Conservation (phyloP, 202 grass and related monocot genomes). For the Dendrocalamus latiflorus region DNA sequence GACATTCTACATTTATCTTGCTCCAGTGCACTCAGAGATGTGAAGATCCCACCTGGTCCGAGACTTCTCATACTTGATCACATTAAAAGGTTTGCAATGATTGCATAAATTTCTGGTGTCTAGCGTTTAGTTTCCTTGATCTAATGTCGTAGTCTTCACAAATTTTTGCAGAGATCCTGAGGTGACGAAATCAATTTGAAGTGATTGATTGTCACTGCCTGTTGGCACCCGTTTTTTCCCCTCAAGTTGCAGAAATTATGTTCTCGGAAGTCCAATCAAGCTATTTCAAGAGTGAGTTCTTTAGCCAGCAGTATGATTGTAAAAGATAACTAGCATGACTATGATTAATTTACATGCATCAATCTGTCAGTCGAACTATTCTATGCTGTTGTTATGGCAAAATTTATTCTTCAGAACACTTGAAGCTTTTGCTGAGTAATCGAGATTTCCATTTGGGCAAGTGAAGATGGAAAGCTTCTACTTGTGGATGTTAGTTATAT, state of each 20-base stretch:
- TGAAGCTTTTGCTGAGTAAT: background rate
- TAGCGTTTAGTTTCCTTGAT: background rate
- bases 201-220: background rate
- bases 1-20: conserved; percentile 8
- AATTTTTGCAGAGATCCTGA: conserved; percentile 66
- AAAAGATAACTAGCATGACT: conserved; percentile 18
- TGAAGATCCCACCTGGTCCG: conserved; percentile 89
- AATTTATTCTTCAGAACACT: background rate
- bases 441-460: background rate
- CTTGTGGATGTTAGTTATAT: background rate
- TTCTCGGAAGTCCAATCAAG: background rate
- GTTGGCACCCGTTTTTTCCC: background rate
- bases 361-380: background rate
- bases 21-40: conserved; percentile 91
- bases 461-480: background rate
- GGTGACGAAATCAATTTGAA: conserved; percentile 50
- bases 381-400: background rate
- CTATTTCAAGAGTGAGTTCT: conserved; percentile 12
- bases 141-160: background rate
- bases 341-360: conserved; percentile 7
- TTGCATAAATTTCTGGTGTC: background rate
- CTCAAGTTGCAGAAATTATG: conserved; percentile 17
- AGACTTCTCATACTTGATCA: conserved; percentile 97
- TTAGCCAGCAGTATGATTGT: conserved; percentile 19
- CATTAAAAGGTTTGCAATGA: conserved; percentile 64